Percentiles rank a stretch among this genome's conserved stretches.
These are phyloP conservation scores for Clitopilus hobsonii DNA, from an alignment of 768 basidiomycete genomes.

Conservation along the genomic window DNA sequence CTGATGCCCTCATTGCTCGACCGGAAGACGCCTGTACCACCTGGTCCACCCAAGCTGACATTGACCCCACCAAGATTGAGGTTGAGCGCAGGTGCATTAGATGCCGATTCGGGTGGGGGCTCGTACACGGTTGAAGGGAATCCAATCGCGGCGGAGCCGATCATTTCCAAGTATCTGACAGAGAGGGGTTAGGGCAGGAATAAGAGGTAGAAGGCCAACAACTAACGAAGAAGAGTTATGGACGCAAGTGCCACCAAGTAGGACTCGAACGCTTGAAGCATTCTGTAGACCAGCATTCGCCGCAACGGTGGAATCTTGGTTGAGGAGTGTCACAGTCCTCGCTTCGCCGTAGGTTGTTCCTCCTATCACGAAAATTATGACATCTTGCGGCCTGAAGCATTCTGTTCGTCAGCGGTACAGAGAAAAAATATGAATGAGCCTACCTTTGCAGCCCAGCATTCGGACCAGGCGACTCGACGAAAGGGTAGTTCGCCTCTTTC, in stretches of 20 bases:
- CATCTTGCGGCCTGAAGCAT: slow-evolving; percentile 76
- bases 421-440: slow-evolving; percentile 6
- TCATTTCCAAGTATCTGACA: slow-evolving; percentile 82
- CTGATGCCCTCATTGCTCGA: slow-evolving; percentile 69
- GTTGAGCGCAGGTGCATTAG: slow-evolving; percentile 77
- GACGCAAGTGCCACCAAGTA: slow-evolving; percentile 92
- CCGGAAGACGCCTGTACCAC: slow-evolving; percentile 81
- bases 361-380: slow-evolving; percentile 95
- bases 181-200: slow-evolving; percentile 7
- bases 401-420: not conserved
- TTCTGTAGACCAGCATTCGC: slow-evolving; percentile 42
- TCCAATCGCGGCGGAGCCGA: slow-evolving; percentile 61
- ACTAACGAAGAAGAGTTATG: slow-evolving; percentile 90
- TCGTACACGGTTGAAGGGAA: slow-evolving; percentile 68
- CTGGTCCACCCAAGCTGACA: slow-evolving; percentile 86
- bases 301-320: slow-evolving; percentile 64
- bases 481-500: slow-evolving; percentile 87
- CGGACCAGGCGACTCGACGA: slow-evolving; percentile 61
- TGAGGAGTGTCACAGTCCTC: slow-evolving; percentile 76
- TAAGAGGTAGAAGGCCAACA: not conserved
- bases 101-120: slow-evolving; percentile 69
- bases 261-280: slow-evolving; percentile 64
- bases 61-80: slow-evolving; percentile 91
- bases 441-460: slow-evolving; percentile 73
- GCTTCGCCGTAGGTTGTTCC: slow-evolving; percentile 97